Conservation (phyloP, 345 rosid species). For the Eucalyptus globulus region DNA sequence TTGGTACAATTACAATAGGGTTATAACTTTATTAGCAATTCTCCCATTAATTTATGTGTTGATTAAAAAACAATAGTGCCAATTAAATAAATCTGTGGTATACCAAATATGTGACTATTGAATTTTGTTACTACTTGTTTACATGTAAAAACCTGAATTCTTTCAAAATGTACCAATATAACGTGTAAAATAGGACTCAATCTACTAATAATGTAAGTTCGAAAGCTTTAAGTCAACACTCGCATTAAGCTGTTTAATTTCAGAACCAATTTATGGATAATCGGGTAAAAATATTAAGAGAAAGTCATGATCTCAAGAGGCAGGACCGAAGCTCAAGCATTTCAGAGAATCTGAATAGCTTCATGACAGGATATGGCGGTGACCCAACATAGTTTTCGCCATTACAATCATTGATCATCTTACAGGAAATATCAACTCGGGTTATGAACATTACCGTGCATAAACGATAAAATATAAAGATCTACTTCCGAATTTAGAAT, state of each 20-base stretch:
- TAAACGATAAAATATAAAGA: background rate
- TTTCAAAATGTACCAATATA: background rate
- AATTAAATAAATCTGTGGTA: background rate
- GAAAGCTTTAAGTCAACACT: background rate
- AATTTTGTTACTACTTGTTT: background rate
- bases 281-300: background rate
- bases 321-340: background rate
- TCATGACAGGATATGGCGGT: background rate
- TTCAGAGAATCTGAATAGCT: background rate
- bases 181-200: background rate
- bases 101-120: background rate
- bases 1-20: too few species aligned
- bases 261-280: background rate
- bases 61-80: background rate
- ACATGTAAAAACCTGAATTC: background rate
- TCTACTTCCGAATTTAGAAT: background rate
- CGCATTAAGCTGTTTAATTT: background rate
- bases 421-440: background rate
- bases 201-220: background rate
- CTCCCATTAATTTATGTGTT: background rate
- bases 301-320: background rate
- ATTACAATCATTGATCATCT: background rate
- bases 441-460: background rate
- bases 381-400: background rate
- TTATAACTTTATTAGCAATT: too few species aligned